phyloP scores from a whole-genome alignment of 305 asterid species.

The Fraxinus baroniana region DNA sequence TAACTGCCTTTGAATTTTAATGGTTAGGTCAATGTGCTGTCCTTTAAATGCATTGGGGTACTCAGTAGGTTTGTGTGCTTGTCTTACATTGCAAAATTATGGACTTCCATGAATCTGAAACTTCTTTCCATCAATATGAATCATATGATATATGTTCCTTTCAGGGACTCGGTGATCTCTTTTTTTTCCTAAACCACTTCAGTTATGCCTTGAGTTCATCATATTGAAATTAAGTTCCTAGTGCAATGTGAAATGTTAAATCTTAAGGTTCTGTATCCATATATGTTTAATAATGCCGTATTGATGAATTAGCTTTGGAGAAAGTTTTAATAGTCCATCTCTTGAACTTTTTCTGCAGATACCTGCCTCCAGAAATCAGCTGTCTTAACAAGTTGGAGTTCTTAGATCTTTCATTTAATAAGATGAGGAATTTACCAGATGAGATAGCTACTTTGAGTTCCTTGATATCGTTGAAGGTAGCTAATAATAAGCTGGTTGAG shows the following conservation, averaged over 20 bases:
- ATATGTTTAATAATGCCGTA: not conserved
- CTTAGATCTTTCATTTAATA: conserved; percentile 86
- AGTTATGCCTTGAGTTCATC: not conserved
- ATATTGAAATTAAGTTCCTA: not conserved
- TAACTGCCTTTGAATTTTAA: not conserved
- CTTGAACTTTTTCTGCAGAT: conserved; percentile 49
- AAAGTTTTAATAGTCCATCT: not conserved
- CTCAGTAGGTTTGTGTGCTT: not conserved
- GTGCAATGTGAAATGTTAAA: not conserved
- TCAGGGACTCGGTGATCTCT: not conserved
- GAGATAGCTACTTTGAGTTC: conserved; percentile 62
- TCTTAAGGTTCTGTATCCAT: not conserved
- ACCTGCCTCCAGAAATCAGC: conserved; percentile 90
- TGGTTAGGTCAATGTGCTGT: not conserved
- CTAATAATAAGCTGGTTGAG: conserved; percentile 75
- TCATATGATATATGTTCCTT: not conserved
- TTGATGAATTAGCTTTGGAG: not conserved
- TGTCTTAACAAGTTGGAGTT: conserved; percentile 68
- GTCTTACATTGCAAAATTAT: not conserved
- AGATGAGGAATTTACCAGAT: conserved; percentile 80
- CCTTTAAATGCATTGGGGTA: not conserved
- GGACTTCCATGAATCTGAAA: not conserved
- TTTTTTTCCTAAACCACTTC: not conserved
- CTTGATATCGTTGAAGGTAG: conserved; percentile 61
- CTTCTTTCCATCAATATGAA: not conserved